Conservation (phyloP, 129 eudicot species). For the Gnaphalium uliginosum region DNA sequence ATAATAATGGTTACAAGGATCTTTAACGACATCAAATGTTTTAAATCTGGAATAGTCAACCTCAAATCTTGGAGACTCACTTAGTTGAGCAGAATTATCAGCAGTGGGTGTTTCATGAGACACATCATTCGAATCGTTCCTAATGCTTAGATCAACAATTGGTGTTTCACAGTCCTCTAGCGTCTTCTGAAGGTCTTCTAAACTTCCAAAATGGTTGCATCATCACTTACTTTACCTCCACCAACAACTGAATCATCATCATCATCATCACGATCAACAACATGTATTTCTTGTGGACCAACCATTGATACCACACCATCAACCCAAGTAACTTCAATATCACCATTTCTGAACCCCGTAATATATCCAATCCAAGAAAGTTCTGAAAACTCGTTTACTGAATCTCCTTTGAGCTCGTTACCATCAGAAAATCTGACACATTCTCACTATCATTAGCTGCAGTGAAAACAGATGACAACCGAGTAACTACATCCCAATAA, state of each 20-base stretch:
- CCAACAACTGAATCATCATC: slow-evolving; percentile 69
- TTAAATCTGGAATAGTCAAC: slow-evolving; percentile 50
- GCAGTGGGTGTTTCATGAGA: slow-evolving; percentile 32
- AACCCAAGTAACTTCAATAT: slow-evolving; percentile 98
- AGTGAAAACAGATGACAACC: slow-evolving; percentile 60
- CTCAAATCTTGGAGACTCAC: slow-evolving; percentile 32
- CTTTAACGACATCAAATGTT: slow-evolving; percentile 82
- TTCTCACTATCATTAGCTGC: slow-evolving; percentile 35
- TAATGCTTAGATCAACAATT: slow-evolving; percentile 31
- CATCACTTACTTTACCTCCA: slow-evolving; percentile 84
- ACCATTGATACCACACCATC: too few relatives aligned
- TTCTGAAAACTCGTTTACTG: slow-evolving; percentile 49
- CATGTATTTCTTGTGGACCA: slow-evolving; percentile 99
- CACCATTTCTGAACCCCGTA: slow-evolving; percentile 87
- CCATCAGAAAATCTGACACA: slow-evolving; percentile 25
- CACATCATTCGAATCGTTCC: slow-evolving; percentile 36
- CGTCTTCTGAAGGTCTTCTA: slow-evolving; percentile 54
- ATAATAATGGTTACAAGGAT: slow-evolving; percentile 78
- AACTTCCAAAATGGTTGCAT: slow-evolving; percentile 98
- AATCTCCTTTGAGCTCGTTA: slow-evolving; percentile 34
- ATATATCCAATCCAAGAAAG: slow-evolving; percentile 99
- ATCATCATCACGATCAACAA: slow-evolving; percentile 76
- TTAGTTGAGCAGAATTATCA: not conserved
- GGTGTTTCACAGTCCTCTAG: slow-evolving; percentile 52
- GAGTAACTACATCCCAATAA: slow-evolving; percentile 93